Conservation (phyloP, 1,284 basidiomycete genomes). For the Ustilago vetiveriae region DNA sequence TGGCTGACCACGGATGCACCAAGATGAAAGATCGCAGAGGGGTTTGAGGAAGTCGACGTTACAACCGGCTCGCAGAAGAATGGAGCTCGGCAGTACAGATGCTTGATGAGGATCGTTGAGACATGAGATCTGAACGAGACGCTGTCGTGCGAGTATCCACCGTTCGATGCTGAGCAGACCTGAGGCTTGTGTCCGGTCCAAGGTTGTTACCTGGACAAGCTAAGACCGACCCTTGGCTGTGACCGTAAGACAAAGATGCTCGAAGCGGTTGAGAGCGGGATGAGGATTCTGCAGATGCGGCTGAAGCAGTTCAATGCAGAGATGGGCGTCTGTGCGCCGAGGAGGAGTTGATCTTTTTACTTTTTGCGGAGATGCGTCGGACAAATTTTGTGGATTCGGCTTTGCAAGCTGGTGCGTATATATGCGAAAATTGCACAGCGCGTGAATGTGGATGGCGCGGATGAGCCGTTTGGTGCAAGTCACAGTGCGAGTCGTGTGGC, state of each 20-base stretch:
- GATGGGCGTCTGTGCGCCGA: conserved; percentile 9
- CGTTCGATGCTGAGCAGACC: too few relatives aligned
- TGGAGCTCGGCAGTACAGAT: conserved; percentile 3
- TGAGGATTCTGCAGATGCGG: too few relatives aligned
- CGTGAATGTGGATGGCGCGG: background rate
- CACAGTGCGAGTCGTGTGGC: conserved; percentile 31
- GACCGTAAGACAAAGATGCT: too few relatives aligned
- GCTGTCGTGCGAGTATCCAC: too few relatives aligned
- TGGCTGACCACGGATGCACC: conserved; percentile 1
- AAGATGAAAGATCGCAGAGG: background rate
- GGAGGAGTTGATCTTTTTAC: too few relatives aligned
- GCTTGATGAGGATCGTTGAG: background rate
- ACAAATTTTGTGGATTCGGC: conserved; percentile 11
- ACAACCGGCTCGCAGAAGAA: conserved; percentile 14
- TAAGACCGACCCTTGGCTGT: too few relatives aligned
- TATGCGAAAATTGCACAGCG: conserved; percentile 16
- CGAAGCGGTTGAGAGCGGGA: too few relatives aligned
- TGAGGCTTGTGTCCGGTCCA: too few relatives aligned
- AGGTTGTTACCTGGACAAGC: too few relatives aligned
- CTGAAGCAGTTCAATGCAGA: too few relatives aligned
- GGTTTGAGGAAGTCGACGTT: background rate
- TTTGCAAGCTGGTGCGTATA: conserved; percentile 16
- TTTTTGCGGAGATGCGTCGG: conserved; percentile 11
- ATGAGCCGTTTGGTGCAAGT: too few relatives aligned
- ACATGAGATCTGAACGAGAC: conserved; percentile 17